Conservation (phyloP, 768 basidiomycete species). For the Suillus variegatus region DNA sequence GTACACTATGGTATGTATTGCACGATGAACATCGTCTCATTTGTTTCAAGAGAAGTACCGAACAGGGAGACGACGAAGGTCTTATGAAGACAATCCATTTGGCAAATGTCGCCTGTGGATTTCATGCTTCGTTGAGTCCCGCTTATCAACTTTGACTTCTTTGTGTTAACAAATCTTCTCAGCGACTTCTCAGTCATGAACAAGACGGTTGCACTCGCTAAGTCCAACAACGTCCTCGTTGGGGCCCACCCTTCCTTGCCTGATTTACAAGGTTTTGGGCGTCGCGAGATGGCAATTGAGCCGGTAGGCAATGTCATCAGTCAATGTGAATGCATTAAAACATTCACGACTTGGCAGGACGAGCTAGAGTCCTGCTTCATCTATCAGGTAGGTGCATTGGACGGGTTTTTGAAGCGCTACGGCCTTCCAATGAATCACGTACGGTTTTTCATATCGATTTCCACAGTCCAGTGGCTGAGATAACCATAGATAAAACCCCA, state of each 20-base stretch:
- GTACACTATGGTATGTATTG: slow-evolving; percentile 44
- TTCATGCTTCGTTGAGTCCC: slow-evolving; percentile 56
- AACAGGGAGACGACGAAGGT: slow-evolving; percentile 50
- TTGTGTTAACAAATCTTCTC: background rate
- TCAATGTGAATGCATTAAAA: background rate
- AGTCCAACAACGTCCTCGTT: slow-evolving; percentile 53
- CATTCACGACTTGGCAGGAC: slow-evolving; percentile 35
- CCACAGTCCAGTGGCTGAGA: background rate
- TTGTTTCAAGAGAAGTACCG: background rate
- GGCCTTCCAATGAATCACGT: slow-evolving; percentile 59
- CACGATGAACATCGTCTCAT: background rate
- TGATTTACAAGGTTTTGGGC: slow-evolving; percentile 65
- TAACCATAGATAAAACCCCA: slow-evolving; percentile 55
- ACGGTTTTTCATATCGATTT: slow-evolving; percentile 22
- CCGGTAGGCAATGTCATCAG: slow-evolving; percentile 39
- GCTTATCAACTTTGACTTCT: background rate
- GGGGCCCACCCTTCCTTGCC: slow-evolving; percentile 70
- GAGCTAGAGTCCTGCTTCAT: slow-evolving; percentile 59
- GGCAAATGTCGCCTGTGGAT: slow-evolving; percentile 68
- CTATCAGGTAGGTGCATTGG: slow-evolving; percentile 69
- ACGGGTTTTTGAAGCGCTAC: slow-evolving; percentile 57
- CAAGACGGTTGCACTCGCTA: slow-evolving; percentile 58
- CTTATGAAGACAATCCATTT: slow-evolving; percentile 59
- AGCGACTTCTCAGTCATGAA: slow-evolving; percentile 70
- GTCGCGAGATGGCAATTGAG: slow-evolving; percentile 63